Evolutionary conservation across 352 stramenopile species (phyloP), one percentile per base, ranked within the genome.

Genomic region (Phytophthora vignae): DNA sequence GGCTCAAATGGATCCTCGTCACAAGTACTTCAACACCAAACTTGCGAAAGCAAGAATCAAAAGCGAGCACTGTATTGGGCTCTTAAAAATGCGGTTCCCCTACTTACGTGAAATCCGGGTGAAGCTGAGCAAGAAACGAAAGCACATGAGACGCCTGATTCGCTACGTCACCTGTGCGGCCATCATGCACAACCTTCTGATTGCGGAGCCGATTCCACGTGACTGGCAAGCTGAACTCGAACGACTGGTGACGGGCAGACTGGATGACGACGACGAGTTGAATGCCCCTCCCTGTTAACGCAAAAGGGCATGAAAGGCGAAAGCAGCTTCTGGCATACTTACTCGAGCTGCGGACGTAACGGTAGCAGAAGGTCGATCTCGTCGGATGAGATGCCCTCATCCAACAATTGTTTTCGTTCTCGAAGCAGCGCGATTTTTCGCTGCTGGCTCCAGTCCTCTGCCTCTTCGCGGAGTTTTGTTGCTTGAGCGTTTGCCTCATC

Each of bases 101-200:
- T 73, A 76, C 25, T 48, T 78, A 14, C 61, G 67, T 12, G 46
- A 67, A 55, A 55, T 71, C 14, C 55, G 66, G 1, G 50, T 69
- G n/a, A 11, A 53, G 4, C 29, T 78, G 4, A 42, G 56, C 9
- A 70, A 76, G 38, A 64, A 54, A 29, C 53, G 50, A 27, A 64
- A 55, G n/a, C 44, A 67, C 36, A 78, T 76, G 67, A 63, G 56
- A 25, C 40, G 50, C 0, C 25, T 73, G 1, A 72, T 78, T 12
- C 17, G 40, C 19, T 64, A 62, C 9, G 63, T 78, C 4, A 76
- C 46, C 10, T 70, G 59, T 55, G 61, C 52, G 14, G 31, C 36
- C 46, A 74, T 71, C 50, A 25, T 77, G 12, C 71, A 76, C 40
- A 78, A 73, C 57, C n/a, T 75, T 12, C 50, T 73, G 0, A 67